Percentiles rank a stretch among this genome's conserved stretches.
Evolutionary conservation across 2,329 filamentous ascomycete genomes (phyloP).

Genomic region (Teratosphaeria nubilosa): DNA sequence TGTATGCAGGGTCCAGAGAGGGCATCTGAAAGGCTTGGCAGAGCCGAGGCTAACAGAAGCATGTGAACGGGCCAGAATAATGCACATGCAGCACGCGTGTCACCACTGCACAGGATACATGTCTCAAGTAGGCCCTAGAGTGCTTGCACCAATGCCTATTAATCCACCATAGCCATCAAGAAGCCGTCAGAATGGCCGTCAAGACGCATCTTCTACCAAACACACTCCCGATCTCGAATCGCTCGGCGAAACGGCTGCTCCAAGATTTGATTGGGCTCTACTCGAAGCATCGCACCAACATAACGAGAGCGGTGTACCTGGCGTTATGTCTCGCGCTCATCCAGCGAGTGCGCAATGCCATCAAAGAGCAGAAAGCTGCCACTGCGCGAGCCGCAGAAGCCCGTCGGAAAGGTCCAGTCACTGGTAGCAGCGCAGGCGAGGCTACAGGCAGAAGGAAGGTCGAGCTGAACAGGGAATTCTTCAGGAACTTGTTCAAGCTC

Average conservation of each 20-base stretch:
- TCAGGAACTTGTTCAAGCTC: conserved; percentile 65
- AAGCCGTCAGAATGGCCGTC: background rate
- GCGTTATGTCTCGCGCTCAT: conserved; percentile 69
- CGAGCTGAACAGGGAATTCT: conserved; percentile 82
- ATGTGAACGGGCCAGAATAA: background rate
- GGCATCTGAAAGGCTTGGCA: too few species aligned
- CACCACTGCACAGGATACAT: background rate
- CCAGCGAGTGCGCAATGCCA: conserved; percentile 82
- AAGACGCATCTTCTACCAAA: background rate
- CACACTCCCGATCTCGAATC: conserved; percentile 15
- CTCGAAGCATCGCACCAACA: conserved; percentile 66
- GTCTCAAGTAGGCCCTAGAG: background rate
- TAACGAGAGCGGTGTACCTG: conserved; percentile 75
- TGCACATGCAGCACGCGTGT: background rate
- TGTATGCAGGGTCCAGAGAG: too few species aligned
- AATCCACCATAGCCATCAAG: background rate
- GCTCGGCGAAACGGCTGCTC: conserved; percentile 23
- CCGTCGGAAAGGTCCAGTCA: conserved; percentile 27
- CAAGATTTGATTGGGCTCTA: conserved; percentile 58
- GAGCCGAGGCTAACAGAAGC: background rate
- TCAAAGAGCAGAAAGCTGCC: conserved; percentile 85
- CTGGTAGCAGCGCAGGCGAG: conserved; percentile 35
- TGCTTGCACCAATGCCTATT: background rate
- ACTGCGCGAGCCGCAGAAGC: conserved; percentile 56
- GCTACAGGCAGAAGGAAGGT: conserved; percentile 58